Evolutionary conservation across 176 grass and related monocot species (phyloP), one percentile per base, ranked within the genome.

Genomic region (Oryza punctata): DNA sequence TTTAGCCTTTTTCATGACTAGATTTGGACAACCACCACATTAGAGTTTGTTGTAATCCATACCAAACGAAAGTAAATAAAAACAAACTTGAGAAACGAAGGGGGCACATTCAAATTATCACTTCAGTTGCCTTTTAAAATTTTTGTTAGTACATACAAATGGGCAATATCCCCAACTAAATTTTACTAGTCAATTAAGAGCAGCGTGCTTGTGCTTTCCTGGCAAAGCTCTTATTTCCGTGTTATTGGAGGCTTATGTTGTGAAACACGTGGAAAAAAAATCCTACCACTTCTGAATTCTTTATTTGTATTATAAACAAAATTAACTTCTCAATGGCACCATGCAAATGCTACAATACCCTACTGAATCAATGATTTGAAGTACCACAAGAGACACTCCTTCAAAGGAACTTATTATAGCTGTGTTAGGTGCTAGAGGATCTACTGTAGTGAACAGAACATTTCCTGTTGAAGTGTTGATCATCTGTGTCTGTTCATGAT

Each of bases 21-120:
- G 4, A 72, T 59, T 69, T 77, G 61, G 44, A 60, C 67, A 78
- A 23, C n/a, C 57, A 61, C 57, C n/a, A 24, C 54, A 65, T 43
- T 81, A 60, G 76, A 49, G 46, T 83, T 60, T 40, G 24, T 61
- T 46, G 24, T 86, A 72, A 77, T 27, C 70, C 88, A 47, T 63
- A 90, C 74, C 85, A 79, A 63, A 74, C 35, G n/a, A 86, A 63
- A 49, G 74, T 30, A 72, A 72, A 59, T 16, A 79, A 78, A 78
- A 78, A 82, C 2, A 82, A 78, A 77, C 60, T 32, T 32, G 8
- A 72, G 76, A 81, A 86, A 89, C 40, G 27, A 25, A 44, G 73
- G 41, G 3, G 57, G 32, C 66, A 15, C 44, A 66, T 77, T 75
- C 54, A 78, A 54, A 38, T 70, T 67, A 66, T 12, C 14, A 82